These are phyloP conservation scores for Borealophlyctis nickersoniae DNA, from an alignment of 192 early-diverging fungal genomes.

Conservation along the genomic window DNA sequence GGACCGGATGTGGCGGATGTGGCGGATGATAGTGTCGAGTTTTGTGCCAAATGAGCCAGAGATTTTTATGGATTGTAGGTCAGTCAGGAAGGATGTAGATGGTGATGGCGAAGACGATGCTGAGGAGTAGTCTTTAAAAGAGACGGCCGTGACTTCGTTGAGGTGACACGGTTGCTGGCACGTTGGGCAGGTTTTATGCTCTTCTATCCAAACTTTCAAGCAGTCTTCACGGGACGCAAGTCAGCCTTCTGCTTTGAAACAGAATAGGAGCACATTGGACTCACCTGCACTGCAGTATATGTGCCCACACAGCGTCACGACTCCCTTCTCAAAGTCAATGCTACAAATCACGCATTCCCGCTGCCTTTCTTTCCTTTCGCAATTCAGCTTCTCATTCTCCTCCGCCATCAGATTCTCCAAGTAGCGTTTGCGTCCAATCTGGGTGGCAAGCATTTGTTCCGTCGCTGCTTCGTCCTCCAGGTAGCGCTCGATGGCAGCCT, in stretches of 20 bases:
- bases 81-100: conserved; percentile 10
- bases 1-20: conserved; percentile 32
- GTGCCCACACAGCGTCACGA: conserved; percentile 45
- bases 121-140: too few relatives aligned
- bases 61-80: conserved; percentile 19
- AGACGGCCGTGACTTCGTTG: conserved; percentile 6
- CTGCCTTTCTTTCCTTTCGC: neutral
- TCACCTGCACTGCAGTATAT: conserved; percentile 33
- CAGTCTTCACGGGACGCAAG: too few relatives aligned
- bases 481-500: conserved; percentile 8
- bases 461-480: conserved; percentile 7
- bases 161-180: conserved; percentile 30
- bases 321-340: conserved; percentile 24
- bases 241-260: too few relatives aligned
- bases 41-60: conserved; percentile 48
- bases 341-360: conserved; percentile 33
- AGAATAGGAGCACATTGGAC: neutral
- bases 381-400: conserved; percentile 3
- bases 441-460: neutral
- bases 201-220: conserved; percentile 30
- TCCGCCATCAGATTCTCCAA: conserved; percentile 6
- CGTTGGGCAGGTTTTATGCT: conserved; percentile 39
- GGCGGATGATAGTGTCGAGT: conserved; percentile 45
- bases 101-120: conserved; percentile 5
- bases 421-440: conserved; percentile 14